These are phyloP conservation scores for Phytophthora fragariaefolia DNA, from an alignment of 352 stramenopile genomes.

Conservation along the genomic window DNA sequence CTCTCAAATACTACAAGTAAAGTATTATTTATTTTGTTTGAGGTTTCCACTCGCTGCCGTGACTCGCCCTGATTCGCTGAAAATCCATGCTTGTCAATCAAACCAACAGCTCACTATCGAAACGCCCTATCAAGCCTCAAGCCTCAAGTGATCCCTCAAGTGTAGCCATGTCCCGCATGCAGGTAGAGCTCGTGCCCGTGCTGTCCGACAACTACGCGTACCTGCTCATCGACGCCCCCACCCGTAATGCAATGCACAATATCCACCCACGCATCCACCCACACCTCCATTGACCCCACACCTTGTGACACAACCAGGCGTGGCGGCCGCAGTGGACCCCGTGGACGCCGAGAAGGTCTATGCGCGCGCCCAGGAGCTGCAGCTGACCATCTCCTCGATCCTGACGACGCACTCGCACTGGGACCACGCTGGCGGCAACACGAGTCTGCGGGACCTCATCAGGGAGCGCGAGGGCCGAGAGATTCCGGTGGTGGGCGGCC, in stretches of 20 bases:
- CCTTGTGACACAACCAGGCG: constrained; percentile 26
- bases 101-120: background rate
- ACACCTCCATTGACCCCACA: background rate
- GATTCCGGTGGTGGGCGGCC: constrained; percentile 77
- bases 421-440: constrained; percentile 92
- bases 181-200: constrained; percentile 84
- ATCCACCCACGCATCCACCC: constrained; percentile 2
- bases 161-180: constrained; percentile 35
- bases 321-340: constrained; percentile 87
- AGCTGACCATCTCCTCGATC: constrained; percentile 83
- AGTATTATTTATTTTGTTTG: too few relatives aligned
- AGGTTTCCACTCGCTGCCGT: too few relatives aligned
- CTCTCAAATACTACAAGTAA: too few relatives aligned
- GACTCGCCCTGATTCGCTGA: background rate
- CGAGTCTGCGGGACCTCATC: constrained; percentile 63
- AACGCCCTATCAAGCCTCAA: background rate
- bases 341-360: constrained; percentile 88
- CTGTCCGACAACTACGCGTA: constrained; percentile 94
- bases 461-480: constrained; percentile 34
- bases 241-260: constrained; percentile 36
- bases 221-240: constrained; percentile 71
- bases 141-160: background rate
- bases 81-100: background rate
- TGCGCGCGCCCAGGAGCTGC: constrained; percentile 55
- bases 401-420: constrained; percentile 93